Evolutionary conservation across 768 basidiomycete species (phyloP).

Genomic region (Trametes cinnabarina): DNA sequence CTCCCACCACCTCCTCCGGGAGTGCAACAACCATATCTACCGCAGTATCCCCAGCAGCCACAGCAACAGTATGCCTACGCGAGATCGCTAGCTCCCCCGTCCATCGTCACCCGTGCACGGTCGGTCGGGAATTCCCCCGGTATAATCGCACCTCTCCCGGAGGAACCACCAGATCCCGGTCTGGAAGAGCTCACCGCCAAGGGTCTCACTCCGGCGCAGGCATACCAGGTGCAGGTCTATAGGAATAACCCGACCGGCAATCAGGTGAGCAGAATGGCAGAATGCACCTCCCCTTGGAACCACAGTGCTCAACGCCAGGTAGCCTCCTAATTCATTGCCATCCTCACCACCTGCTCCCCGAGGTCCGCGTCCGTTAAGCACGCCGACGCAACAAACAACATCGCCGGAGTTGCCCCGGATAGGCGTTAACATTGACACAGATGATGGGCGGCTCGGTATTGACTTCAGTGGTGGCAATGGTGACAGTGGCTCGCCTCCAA

Average conservation of each 20-base stretch:
- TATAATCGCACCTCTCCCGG: conserved; percentile 45
- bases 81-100: conserved; percentile 40
- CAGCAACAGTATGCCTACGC: conserved; percentile 34
- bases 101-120: conserved; percentile 44
- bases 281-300: conserved; percentile 30
- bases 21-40: conserved; percentile 23
- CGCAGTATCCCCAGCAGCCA: conserved; percentile 18
- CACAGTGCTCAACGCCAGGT: conserved; percentile 1
- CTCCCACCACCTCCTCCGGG: conserved; percentile 18
- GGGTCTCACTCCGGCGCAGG: conserved; percentile 73
- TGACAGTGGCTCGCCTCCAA: conserved; percentile 15
- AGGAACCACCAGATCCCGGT: conserved; percentile 48
- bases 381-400: conserved; percentile 20
- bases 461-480: conserved; percentile 37
- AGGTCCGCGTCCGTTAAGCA: conserved; percentile 21
- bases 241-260: conserved; percentile 41
- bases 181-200: conserved; percentile 45
- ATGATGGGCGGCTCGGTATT: conserved; percentile 56
- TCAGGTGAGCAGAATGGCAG: conserved; percentile 36
- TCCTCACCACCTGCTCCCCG: background rate
- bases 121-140: conserved; percentile 50
- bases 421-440: conserved; percentile 47
- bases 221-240: conserved; percentile 77
- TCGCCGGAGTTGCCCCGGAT: conserved; percentile 36
- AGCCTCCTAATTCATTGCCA: conserved; percentile 15